Evolutionary conservation across 345 rosid species (phyloP).

Genomic region (Arabidopsis arenosa): DNA sequence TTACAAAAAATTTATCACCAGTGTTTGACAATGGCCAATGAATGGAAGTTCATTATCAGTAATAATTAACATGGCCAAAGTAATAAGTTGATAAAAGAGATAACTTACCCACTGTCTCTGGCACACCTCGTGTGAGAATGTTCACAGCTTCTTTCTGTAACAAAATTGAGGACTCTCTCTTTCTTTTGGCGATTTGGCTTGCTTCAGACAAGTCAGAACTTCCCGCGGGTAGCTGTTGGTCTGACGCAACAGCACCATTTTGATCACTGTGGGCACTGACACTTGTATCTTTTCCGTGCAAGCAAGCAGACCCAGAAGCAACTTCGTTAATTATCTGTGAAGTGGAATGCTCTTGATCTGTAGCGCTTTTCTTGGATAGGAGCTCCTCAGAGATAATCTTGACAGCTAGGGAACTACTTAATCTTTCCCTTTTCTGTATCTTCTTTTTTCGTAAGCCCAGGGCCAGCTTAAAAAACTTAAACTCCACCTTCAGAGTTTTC

Average conservation of each 20-base stretch:
- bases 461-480: conserved; percentile 52
- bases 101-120: conserved; percentile 47
- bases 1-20: not conserved
- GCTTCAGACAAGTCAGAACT: conserved; percentile 33
- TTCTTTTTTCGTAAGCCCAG: conserved; percentile 52
- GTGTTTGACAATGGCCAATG: not conserved
- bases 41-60: not conserved
- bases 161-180: conserved; percentile 37
- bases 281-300: conserved; percentile 41
- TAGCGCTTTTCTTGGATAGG: conserved; percentile 39
- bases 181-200: conserved; percentile 40
- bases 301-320: conserved; percentile 34
- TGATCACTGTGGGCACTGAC: conserved; percentile 23
- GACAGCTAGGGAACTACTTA: conserved; percentile 13
- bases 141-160: conserved; percentile 30
- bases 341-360: conserved; percentile 61
- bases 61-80: conserved; percentile 8
- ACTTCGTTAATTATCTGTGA: conserved; percentile 45
- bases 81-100: not conserved
- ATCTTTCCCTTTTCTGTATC: conserved; percentile 61
- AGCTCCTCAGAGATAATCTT: conserved; percentile 47
- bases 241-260: conserved; percentile 47
- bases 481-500: conserved; percentile 51
- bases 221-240: conserved; percentile 30
- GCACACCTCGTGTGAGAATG: conserved; percentile 44